phyloP scores from a whole-genome alignment of 345 rosid genomes.

The Trapa bicornis region DNA sequence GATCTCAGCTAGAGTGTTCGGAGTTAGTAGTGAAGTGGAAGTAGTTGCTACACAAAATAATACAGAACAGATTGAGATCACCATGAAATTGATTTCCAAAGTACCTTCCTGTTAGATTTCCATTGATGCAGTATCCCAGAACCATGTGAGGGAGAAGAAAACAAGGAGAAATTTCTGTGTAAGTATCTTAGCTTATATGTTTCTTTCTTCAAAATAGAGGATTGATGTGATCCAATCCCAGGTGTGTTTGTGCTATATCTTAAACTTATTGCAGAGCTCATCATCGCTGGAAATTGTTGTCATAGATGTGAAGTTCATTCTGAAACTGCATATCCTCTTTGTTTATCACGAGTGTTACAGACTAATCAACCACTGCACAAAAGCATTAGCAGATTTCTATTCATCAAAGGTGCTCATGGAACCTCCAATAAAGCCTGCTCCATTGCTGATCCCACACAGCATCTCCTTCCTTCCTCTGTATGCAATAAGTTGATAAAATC shows the following conservation, averaged over 20 bases:
- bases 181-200: slow-evolving; percentile 1
- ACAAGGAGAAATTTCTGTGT: background rate
- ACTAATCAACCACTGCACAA: background rate
- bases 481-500: slow-evolving; percentile 13
- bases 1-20: background rate
- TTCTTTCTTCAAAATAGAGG: background rate
- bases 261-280: background rate
- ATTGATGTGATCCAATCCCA: background rate
- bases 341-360: background rate
- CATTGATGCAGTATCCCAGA: background rate
- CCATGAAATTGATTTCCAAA: background rate
- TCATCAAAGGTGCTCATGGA: slow-evolving; percentile 49
- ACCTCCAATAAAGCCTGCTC: slow-evolving; percentile 57
- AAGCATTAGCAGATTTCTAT: slow-evolving; percentile 3
- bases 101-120: background rate
- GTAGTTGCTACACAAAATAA: background rate
- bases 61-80: background rate
- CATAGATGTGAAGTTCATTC: background rate
- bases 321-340: background rate
- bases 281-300: background rate
- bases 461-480: slow-evolving; percentile 33
- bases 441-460: slow-evolving; percentile 50
- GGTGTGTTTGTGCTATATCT: background rate
- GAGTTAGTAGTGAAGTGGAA: background rate
- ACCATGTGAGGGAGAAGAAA: background rate